phyloP scores from a whole-genome alignment of 129 eudicot species.

The Glebionis coronaria region DNA sequence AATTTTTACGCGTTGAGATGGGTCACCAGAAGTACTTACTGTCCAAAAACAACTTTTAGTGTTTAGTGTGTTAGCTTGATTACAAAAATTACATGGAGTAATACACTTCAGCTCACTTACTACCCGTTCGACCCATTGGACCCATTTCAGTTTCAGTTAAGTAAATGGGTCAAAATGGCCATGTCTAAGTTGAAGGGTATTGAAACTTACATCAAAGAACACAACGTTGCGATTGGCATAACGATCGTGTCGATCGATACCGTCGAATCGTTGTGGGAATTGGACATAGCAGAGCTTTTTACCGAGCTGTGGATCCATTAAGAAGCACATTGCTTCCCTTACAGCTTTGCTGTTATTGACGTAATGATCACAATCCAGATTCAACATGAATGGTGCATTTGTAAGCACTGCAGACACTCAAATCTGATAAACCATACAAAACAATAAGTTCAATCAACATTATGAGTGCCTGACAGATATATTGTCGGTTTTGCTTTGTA shows the following conservation, averaged over 20 bases:
- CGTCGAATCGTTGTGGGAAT: constrained; percentile 94
- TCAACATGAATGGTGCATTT: constrained; percentile 88
- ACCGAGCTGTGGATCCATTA: constrained; percentile 97
- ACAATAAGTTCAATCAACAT: constrained; percentile 7
- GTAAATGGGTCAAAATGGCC: background rate
- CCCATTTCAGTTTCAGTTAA: background rate
- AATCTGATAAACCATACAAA: no score
- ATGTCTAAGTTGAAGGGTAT: background rate
- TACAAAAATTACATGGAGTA: background rate
- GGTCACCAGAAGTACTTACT: background rate
- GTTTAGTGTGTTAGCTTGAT: background rate
- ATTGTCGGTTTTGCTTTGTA: background rate
- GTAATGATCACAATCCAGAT: constrained; percentile 96
- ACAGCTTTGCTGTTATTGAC: constrained; percentile 90
- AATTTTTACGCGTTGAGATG: background rate
- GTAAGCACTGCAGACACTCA: constrained; percentile 98
- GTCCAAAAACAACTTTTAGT: background rate
- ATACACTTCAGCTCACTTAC: background rate
- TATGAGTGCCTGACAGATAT: background rate
- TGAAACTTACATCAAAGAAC: constrained; percentile 86
- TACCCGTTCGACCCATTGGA: background rate
- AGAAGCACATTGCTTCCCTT: constrained; percentile 96
- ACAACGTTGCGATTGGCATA: constrained; percentile 94
- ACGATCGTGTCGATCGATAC: constrained; percentile 86
- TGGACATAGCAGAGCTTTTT: constrained; percentile 95